A percentile compares a stretch with the other conserved stretches of the same genome.
Evolutionary conservation across 352 stramenopile genomes (phyloP).

Genomic region (Phytopythium cucurbitacearum): DNA sequence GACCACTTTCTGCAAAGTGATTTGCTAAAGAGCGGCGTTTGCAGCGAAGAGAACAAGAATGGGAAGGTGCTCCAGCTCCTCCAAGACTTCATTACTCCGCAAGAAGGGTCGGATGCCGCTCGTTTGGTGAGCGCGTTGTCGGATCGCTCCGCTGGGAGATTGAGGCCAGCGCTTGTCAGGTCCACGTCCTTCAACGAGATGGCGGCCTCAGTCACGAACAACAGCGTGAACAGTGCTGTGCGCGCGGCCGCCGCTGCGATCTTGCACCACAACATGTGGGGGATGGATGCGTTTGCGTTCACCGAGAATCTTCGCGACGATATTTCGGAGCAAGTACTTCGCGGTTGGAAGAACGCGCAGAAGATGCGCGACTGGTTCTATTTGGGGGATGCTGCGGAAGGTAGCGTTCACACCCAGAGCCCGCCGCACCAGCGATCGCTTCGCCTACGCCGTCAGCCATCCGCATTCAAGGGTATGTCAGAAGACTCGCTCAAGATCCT

Average conservation of each 20-base stretch:
- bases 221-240: slow-evolving; percentile 53
- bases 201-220: slow-evolving; percentile 24
- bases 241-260: slow-evolving; percentile 71
- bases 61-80: slow-evolving; percentile 52
- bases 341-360: slow-evolving; percentile 79
- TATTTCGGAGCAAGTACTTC: slow-evolving; percentile 61
- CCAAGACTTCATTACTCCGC: slow-evolving; percentile 46
- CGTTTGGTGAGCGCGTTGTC: slow-evolving; percentile 41
- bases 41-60: slow-evolving; percentile 39
- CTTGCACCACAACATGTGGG: slow-evolving; percentile 86
- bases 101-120: slow-evolving; percentile 33
- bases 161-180: slow-evolving; percentile 10
- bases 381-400: slow-evolving; percentile 68
- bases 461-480: slow-evolving; percentile 71
- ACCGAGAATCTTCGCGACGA: slow-evolving; percentile 51
- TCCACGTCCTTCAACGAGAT: slow-evolving; percentile 42
- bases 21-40: slow-evolving; percentile 60
- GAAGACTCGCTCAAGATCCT: slow-evolving; percentile 65
- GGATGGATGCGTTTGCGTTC: slow-evolving; percentile 75
- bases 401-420: slow-evolving; percentile 27
- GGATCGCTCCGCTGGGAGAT: slow-evolving; percentile 16
- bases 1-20: slow-evolving; percentile 59
- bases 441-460: slow-evolving; percentile 58
- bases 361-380: slow-evolving; percentile 89
- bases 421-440: slow-evolving; percentile 25